These are phyloP conservation scores for Cladosporium oxysporum DNA, from an alignment of 2,329 filamentous ascomycete genomes.

Conservation along the genomic window DNA sequence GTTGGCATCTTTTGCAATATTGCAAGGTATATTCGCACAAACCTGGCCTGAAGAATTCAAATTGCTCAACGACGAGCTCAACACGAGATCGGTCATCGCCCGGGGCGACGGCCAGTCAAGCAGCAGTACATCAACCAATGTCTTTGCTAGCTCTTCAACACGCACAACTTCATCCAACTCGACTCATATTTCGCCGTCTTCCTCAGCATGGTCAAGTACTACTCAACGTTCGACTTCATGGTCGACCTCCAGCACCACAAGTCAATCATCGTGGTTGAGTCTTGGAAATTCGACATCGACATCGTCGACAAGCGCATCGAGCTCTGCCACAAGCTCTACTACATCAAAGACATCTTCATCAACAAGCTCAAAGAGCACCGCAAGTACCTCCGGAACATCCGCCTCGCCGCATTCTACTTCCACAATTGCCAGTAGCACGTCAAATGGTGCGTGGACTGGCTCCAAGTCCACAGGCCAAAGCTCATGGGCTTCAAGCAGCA, in stretches of 20 bases:
- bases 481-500: not conserved
- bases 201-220: no score
- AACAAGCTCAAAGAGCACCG: not conserved
- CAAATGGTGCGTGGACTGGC: not conserved
- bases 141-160: no score
- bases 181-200: no score
- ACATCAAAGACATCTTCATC: not conserved
- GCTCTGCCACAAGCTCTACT: not conserved
- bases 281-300: no score
- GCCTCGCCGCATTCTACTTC: not conserved
- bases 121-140: not conserved
- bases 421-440: not conserved
- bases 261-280: no score
- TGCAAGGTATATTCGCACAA: no score
- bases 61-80: not conserved
- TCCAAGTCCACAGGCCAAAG: not conserved
- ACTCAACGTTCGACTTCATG: no score
- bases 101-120: not conserved
- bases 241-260: no score
- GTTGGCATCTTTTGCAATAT: no score
- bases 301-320: no score
- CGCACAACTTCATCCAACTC: no score
- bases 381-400: not conserved
- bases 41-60: no score
- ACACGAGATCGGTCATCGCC: not conserved